These are phyloP conservation scores for Fraxinus paxiana DNA, from an alignment of 305 asterid genomes.

Conservation along the genomic window DNA sequence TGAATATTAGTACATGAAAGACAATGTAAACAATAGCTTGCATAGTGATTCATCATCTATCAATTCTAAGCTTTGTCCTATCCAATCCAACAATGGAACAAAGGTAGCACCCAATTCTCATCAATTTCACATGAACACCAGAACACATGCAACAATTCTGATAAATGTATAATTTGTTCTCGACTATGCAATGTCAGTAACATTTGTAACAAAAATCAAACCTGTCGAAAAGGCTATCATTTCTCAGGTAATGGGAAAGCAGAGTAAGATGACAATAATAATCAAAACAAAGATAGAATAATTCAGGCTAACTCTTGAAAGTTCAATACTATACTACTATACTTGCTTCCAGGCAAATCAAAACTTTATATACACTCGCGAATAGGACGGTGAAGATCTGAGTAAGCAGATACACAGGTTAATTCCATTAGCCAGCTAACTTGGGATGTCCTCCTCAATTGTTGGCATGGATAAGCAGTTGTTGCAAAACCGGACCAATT, in stretches of 20 bases:
- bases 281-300: background rate
- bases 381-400: constrained; percentile 7
- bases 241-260: background rate
- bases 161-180: background rate
- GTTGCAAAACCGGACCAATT: constrained; percentile 31
- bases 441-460: background rate
- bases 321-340: constrained; percentile 32
- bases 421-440: background rate
- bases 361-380: constrained; percentile 52
- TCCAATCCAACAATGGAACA: background rate
- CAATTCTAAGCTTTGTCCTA: background rate
- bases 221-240: background rate
- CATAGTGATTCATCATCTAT: background rate
- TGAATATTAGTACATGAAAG: background rate
- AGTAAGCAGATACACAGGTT: background rate
- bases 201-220: background rate
- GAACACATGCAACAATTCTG: background rate
- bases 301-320: constrained; percentile 27
- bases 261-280: background rate
- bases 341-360: constrained; percentile 50
- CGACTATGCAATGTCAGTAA: background rate
- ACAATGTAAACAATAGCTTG: background rate
- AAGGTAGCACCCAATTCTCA: background rate
- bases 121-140: background rate
- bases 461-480: constrained; percentile 34